Conservation (phyloP, 129 eudicot genomes). For the Flaveria bidentis region DNA sequence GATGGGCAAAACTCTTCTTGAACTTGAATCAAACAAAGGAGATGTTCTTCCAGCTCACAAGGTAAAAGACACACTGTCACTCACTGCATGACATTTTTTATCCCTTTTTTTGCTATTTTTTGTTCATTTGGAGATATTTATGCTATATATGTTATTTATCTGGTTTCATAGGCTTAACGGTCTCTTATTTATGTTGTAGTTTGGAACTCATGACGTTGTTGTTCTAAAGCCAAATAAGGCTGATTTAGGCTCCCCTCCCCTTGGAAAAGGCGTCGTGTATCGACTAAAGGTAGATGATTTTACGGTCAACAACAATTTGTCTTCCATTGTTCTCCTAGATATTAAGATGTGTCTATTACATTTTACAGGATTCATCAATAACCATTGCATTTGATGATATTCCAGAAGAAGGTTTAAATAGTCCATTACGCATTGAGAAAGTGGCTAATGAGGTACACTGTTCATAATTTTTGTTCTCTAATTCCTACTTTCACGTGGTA, state of each 20-base stretch:
- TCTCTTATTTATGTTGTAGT: constrained; percentile 52
- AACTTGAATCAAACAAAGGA: constrained; percentile 92
- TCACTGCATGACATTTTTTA: not conserved
- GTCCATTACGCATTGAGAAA: constrained; percentile 70
- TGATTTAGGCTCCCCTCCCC: constrained; percentile 88
- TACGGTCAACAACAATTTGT: not conserved
- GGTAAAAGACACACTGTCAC: constrained; percentile 41
- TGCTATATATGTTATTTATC: not conserved
- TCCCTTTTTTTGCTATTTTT: not conserved
- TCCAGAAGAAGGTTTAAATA: constrained; percentile 97
- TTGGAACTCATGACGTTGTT: constrained; percentile 95
- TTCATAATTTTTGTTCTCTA: not conserved
- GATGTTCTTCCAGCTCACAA: constrained; percentile 96
- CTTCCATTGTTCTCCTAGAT: not conserved
- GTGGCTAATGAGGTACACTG: constrained; percentile 21
- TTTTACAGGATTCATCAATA: constrained; percentile 79
- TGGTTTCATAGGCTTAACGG: not conserved
- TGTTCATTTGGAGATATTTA: constrained; percentile 12
- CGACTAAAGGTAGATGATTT: constrained; percentile 80
- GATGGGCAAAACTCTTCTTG: constrained; percentile 91
- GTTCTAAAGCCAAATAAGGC: constrained; percentile 89
- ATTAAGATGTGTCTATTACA: constrained; percentile 13
- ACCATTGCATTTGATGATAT: constrained; percentile 95
- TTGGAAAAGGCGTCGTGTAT: constrained; percentile 97
- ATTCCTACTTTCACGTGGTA: not conserved